Evolutionary conservation across 2,329 filamentous ascomycete genomes (phyloP), one percentile per base, ranked within the genome.

Genomic region (Triangularia setosa): DNA sequence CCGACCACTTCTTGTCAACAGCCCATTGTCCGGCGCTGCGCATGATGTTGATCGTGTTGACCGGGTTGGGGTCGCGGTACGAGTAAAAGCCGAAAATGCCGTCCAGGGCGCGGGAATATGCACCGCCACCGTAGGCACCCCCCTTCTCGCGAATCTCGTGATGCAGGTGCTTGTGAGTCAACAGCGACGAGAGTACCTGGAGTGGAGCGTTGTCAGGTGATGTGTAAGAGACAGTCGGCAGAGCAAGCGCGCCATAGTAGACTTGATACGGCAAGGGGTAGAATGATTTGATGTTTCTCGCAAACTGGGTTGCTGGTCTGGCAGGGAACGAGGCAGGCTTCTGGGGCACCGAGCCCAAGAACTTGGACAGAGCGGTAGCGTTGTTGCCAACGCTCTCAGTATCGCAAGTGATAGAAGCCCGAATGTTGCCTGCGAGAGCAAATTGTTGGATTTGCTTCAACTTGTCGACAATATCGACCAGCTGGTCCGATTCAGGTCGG

Each of bases 81-180:
- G 91, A 94, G 79, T 96, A 97, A 79, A 97, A 96, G 16, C 92
- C 92, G 71, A 99, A 98, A 1, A 96, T 77, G 24, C 93, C 94
- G 69, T 92, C 90, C 7, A 97, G 79, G 0, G 90, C 86, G 24
- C 88, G 87, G 54, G 90, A 89, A 75, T 92, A 94, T 1, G 95
- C 94, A 14, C 93, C 93, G 23, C 92, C 95, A 54, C 95, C 95
- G 71, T 99, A 99, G 0, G 95, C 95, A 40, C 95, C 95, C 30
- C 95, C 95, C 78, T 98, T 98, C 75, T 99, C 95, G 62, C 95
- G 91, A 69, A 99, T 97, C 77, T 98, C 95, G 70, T 96, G 94
- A 75, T 99, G 95, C 27, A 99, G 83, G 74, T 97, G 91, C 77
- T 97, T 97, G 79, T 99, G 94, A 0, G 94, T 98, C 30, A 99